These are phyloP conservation scores for Neoarthrinium moseri DNA, from an alignment of 2,329 filamentous ascomycete species.

Conservation along the genomic window DNA sequence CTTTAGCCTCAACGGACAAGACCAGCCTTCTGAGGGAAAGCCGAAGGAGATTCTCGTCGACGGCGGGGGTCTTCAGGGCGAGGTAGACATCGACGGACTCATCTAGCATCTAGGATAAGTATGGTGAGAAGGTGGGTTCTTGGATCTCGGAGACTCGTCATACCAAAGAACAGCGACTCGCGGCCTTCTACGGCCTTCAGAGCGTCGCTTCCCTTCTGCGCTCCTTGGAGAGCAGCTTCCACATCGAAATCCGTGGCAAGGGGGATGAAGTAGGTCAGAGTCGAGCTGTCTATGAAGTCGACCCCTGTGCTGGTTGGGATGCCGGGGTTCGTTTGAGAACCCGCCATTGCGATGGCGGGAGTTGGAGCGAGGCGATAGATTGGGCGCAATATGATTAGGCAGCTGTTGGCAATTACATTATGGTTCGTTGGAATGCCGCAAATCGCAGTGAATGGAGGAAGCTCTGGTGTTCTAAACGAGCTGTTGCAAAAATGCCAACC, in stretches of 20 bases:
- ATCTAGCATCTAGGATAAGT: conserved; percentile 61
- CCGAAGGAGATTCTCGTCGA: conserved; percentile 55
- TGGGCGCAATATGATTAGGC: too few species aligned
- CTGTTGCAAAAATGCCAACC: too few species aligned
- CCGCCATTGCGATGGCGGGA: too few species aligned
- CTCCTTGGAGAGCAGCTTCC: conserved; percentile 47
- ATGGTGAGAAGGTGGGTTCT: conserved; percentile 34
- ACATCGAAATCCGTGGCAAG: conserved; percentile 53
- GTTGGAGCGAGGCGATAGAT: too few species aligned
- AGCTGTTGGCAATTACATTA: too few species aligned
- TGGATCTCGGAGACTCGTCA: conserved; percentile 28
- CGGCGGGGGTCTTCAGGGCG: conserved; percentile 62
- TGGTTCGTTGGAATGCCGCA: too few species aligned
- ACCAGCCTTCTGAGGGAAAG: conserved; percentile 61
- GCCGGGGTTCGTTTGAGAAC: too few species aligned
- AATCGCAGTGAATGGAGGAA: too few species aligned
- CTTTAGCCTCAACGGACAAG: conserved; percentile 65
- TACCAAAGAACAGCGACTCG: conserved; percentile 72
- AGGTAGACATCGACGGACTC: conserved; percentile 70
- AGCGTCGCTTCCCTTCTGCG: conserved; percentile 38
- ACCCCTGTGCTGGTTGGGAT: too few species aligned
- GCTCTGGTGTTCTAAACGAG: too few species aligned
- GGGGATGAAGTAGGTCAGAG: conserved; percentile 61
- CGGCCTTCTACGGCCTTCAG: conserved; percentile 61
- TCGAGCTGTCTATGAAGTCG: conserved; percentile 56